Evolutionary conservation across 2,329 filamentous ascomycete genomes (phyloP), one percentile per base, ranked within the genome.

Genomic region (Colletotrichum cuscutae): DNA sequence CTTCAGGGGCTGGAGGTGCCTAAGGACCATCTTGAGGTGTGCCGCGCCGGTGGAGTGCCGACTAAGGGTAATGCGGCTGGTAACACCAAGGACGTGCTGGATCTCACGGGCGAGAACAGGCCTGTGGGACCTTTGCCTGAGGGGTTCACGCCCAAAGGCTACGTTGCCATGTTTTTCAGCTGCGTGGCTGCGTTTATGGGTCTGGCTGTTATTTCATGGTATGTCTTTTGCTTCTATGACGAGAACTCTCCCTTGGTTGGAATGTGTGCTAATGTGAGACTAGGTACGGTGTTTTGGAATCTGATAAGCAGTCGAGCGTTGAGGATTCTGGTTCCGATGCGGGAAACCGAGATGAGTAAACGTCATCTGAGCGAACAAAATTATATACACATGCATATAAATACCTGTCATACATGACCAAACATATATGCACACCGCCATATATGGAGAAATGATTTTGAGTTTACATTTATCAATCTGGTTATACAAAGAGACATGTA

Each of bases 31-130:
- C 81, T 82, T 78, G 80, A 76, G 8, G 77, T 70, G 13, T 82
- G 81, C 72, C 79, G 79, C 8, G 86, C 81, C 2, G 81, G 76
- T 0, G 81, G 81, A n/a, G 79, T 84, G 0, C 83, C 85, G 2
- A 84, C 80, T 0, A 77, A 77, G 6, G 90, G 90, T 4, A 92
- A 92, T 77, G 90, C 90, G 0, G 90, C 89, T 0, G 90, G 86
- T 0, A 91, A 91, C 71, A 89, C 86, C 0, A 76, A 80, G 2
- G 79, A 91, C 65, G 78, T 86, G 11, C 78, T 89, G 3, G 87
- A 92, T 75, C 80, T 90, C 5, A 80, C 49, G 2, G 77, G 77
- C n/a, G 74, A 76, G 72, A 76, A 75, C 35, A 64, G n/a, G 59
- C 69, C 72, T 9, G 42, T 35, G 32, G 65, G 61, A 11, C 69